Evolutionary conservation across 139 green algal genomes (phyloP).

Genomic region (Mychonastes homosphaera): DNA sequence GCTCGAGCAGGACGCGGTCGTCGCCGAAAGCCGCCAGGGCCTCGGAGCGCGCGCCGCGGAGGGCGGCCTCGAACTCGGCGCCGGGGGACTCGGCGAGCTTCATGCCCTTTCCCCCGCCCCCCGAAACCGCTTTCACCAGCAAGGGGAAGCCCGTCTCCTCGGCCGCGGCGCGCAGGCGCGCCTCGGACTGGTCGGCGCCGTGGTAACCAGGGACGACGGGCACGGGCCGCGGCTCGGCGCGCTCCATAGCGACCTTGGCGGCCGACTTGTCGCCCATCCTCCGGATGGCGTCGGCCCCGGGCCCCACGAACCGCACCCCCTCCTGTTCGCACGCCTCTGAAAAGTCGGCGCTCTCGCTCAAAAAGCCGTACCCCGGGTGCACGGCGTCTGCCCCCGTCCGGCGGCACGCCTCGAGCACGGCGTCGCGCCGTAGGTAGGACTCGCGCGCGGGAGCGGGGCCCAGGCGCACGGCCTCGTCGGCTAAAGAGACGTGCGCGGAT

Average conservation of each 20-base stretch:
- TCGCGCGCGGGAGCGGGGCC: conserved; percentile 49
- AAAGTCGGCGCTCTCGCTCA: conserved; percentile 70
- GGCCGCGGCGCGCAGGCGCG: conserved; percentile 40
- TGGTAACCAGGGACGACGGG: conserved; percentile 82
- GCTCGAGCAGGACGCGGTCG: conserved; percentile 70
- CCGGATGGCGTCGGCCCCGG: conserved; percentile 47
- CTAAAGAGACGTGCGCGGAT: conserved; percentile 39
- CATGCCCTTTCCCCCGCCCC: conserved; percentile 87
- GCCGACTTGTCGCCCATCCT: conserved; percentile 60
- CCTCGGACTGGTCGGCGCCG: conserved; percentile 47
- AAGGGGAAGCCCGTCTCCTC: conserved; percentile 59
- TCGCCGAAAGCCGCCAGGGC: conserved; percentile 61
- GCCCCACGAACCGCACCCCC: conserved; percentile 62
- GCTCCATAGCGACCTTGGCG: conserved; percentile 64
- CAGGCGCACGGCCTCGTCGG: conserved; percentile 72
- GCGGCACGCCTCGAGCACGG: conserved; percentile 48
- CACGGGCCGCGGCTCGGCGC: conserved; percentile 62
- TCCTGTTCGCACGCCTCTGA: conserved; percentile 35
- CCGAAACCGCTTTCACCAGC: conserved; percentile 75
- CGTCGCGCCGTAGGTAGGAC: conserved; percentile 62
- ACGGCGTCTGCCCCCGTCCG: conserved; percentile 51
- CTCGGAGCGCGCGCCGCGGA: conserved; percentile 54
- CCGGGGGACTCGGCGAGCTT: conserved; percentile 67
- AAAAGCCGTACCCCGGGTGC: conserved; percentile 75
- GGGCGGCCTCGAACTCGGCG: conserved; percentile 16